These are phyloP conservation scores for Cryptococcus floricola DNA, from an alignment of 1,284 basidiomycete species.

Conservation along the genomic window DNA sequence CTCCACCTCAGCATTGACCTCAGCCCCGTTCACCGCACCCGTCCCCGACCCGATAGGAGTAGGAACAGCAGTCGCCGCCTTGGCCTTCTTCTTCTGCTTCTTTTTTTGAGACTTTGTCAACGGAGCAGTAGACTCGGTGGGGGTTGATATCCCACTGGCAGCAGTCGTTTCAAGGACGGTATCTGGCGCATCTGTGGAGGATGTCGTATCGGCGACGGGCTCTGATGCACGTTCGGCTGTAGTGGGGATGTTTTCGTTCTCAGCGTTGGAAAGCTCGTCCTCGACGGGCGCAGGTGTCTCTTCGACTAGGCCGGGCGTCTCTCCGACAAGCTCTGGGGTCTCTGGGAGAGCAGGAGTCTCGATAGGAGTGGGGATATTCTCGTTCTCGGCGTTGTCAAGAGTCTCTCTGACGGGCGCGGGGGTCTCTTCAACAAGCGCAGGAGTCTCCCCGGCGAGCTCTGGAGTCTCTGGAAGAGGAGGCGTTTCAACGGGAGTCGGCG, in stretches of 20 bases:
- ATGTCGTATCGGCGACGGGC: conserved; percentile 1
- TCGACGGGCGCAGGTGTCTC: neutral
- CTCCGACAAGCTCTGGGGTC: no score
- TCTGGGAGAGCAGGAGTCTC: no score
- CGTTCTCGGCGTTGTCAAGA: neutral
- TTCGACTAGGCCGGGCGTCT: no score
- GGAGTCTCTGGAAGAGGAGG: no score
- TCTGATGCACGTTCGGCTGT: neutral
- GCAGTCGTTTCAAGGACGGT: neutral
- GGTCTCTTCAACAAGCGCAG: no score
- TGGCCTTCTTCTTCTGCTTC: conserved; percentile 16
- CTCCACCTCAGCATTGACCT: conserved; percentile 17
- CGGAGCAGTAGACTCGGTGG: neutral
- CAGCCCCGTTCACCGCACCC: conserved; percentile 11
- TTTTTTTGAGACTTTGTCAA: conserved; percentile 13
- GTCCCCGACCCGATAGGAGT: conserved; percentile 2
- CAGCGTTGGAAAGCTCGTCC: neutral
- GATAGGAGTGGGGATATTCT: no score
- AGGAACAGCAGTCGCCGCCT: conserved; percentile 3
- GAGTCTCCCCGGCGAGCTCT: no score
- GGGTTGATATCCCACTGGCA: neutral
- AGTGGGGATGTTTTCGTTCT: neutral
- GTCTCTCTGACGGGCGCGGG: no score
- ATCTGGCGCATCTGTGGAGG: neutral
- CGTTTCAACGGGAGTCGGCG: no score